Percentiles rank a stretch among this genome's conserved stretches.
phyloP scores from a whole-genome alignment of 768 basidiomycete genomes.

The Trichaptum fuscoviolaceum region DNA sequence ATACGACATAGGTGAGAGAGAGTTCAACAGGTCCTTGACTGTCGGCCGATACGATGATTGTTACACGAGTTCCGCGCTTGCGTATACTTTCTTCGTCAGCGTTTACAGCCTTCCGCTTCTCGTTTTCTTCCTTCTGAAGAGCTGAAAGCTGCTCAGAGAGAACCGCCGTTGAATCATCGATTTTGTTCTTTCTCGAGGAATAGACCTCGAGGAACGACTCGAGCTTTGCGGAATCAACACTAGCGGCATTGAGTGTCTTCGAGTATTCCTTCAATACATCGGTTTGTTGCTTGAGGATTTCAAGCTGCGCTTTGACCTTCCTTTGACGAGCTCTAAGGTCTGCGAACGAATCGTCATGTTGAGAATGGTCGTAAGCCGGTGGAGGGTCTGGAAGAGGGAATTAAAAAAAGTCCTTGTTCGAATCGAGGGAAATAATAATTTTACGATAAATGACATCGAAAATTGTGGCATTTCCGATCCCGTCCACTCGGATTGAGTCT shows the following conservation, averaged over 20 bases:
- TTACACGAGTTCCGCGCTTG: constrained; percentile 26
- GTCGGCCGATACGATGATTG: constrained; percentile 39
- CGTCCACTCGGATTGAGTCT: constrained; percentile 49
- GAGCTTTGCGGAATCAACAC: constrained; percentile 17
- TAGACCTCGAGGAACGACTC: constrained; percentile 23
- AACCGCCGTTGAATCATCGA: constrained; percentile 31
- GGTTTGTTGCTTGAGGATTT: constrained; percentile 35
- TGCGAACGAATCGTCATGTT: background rate
- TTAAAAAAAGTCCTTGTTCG: background rate
- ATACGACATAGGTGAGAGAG: constrained; percentile 53
- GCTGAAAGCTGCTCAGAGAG: constrained; percentile 10
- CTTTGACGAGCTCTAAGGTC: background rate
- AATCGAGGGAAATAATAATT: background rate
- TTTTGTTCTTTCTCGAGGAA: constrained; percentile 22
- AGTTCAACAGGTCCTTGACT: constrained; percentile 34
- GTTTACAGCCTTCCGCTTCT: constrained; percentile 10
- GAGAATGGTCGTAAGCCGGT: background rate
- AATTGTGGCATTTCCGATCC: constrained; percentile 41
- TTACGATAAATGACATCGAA: constrained; percentile 44
- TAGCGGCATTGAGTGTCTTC: constrained; percentile 36
- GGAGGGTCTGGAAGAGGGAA: background rate
- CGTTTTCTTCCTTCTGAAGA: constrained; percentile 7
- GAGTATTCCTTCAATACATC: constrained; percentile 40
- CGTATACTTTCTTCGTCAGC: constrained; percentile 25
- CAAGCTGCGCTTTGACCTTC: background rate